Base-by-base conservation (phyloP, 2,329 filamentous ascomycete species). In the Colletotrichum sp. region DNA sequence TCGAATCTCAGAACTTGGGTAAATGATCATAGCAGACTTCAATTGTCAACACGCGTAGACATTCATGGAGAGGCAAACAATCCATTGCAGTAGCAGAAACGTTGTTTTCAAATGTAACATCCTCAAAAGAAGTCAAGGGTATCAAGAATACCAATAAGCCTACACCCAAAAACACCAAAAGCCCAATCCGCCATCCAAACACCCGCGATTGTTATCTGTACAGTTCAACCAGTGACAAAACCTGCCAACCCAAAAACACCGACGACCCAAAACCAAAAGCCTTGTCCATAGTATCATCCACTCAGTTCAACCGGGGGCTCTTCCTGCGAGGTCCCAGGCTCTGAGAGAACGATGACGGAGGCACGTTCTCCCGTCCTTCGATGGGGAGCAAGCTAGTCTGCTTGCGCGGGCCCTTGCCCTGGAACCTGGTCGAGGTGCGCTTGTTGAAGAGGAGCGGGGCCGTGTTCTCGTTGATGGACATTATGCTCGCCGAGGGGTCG, bases 351-450 rank as follows among this genome's bases (percentile, higher is more conserved):
- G 85, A 83, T 66, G 83, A 77, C 9, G 85, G 85, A 49, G 88
- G 87, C 72, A 89, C 77, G 75, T 92, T 92, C 82, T 92, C 90
- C 59, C 88, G 82, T 8, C 89, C 90, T 64, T 90, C 88, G 1
- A 82, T 81, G 59, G 79, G 78, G 18, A 84, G 76, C 36, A 83
- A 77, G 16, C 81, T 79, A 52, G 78, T 80, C 79, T 83, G 84
- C 71, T 84, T 85, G 52, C 82, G 83, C n/a, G 59, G 30, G 9
- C 82, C 80, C 75, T 82, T 84, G 74, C 84, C 77, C 74, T 83
- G 81, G 12, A 82, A 80, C 39, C 79, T 80, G 72, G 83, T 82
- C 44, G 79, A 83, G 78, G 84, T 87, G 71, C 87, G 87, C 85
- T 90, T 91, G 74, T 30, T 69, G 49, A 76, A 76, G 77, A 88